Conservation (phyloP, 768 basidiomycete genomes). For the Lentinula sp. region DNA sequence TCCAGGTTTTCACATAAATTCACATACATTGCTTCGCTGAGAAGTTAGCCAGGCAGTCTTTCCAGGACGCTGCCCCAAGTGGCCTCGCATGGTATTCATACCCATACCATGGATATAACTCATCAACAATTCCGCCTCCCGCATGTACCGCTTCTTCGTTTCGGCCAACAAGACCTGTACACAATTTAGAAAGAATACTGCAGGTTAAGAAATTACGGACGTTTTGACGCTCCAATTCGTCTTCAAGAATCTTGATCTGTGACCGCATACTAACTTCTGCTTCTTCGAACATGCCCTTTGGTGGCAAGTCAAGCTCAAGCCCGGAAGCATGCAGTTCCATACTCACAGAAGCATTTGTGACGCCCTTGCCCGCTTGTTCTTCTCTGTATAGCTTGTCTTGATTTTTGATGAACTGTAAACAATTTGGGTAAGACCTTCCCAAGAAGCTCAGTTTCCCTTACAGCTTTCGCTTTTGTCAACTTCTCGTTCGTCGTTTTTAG, state of each 20-base stretch:
- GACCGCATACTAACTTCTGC: slow-evolving; percentile 59
- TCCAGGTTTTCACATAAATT: background rate
- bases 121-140: slow-evolving; percentile 80
- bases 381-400: slow-evolving; percentile 89
- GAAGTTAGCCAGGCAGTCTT: slow-evolving; percentile 5
- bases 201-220: slow-evolving; percentile 21
- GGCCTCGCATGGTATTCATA: slow-evolving; percentile 55
- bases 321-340: background rate
- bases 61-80: slow-evolving; percentile 31
- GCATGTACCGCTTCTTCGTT: slow-evolving; percentile 52
- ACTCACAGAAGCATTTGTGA: slow-evolving; percentile 38
- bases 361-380: slow-evolving; percentile 56
- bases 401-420: slow-evolving; percentile 78
- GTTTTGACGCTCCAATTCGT: slow-evolving; percentile 55
- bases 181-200: background rate
- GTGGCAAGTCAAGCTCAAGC: background rate
- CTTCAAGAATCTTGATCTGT: slow-evolving; percentile 60
- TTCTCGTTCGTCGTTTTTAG: slow-evolving; percentile 70
- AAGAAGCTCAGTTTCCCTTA: slow-evolving; percentile 21
- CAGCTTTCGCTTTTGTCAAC: slow-evolving; percentile 71
- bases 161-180: slow-evolving; percentile 34
- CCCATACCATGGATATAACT: slow-evolving; percentile 67
- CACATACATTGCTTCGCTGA: slow-evolving; percentile 6
- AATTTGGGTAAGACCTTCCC: background rate
- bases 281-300: slow-evolving; percentile 60